These are phyloP conservation scores for Talaromyces funiculosus DNA, from an alignment of 2,329 filamentous ascomycete species.

Conservation along the genomic window DNA sequence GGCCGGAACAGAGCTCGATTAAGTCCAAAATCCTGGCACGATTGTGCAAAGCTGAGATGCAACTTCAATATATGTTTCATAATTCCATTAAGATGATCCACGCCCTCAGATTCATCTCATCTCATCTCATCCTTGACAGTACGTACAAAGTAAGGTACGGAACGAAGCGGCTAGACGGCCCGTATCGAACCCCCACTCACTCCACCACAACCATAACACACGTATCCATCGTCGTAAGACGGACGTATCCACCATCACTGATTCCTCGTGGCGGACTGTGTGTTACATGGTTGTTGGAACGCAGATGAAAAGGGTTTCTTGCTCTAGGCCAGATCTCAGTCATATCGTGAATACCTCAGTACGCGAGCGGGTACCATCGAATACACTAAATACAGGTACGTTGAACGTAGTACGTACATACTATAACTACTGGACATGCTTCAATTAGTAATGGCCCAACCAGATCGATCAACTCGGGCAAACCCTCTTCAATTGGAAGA, in stretches of 20 bases:
- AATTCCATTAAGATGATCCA: neutral
- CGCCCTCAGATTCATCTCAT: neutral
- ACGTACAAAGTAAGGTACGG: slow-evolving; percentile 6
- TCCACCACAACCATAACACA: neutral
- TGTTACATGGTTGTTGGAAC: neutral
- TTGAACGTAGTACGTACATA: neutral
- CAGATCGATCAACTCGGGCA: neutral
- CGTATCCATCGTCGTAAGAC: neutral
- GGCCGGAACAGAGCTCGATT: neutral
- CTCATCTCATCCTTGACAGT: neutral
- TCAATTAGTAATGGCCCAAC: too few relatives aligned
- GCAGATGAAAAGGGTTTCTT: neutral
- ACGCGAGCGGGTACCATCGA: neutral
- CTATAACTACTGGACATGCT: neutral
- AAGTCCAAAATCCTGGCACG: neutral
- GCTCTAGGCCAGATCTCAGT: neutral
- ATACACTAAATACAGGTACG: neutral
- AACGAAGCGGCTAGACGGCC: slow-evolving; percentile 3
- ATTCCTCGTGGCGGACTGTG: neutral
- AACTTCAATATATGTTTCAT: neutral
- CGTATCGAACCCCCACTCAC: neutral
- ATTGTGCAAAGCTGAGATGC: neutral
- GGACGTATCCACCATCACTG: neutral
- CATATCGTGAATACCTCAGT: neutral
- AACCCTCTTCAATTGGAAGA: neutral